A percentile compares a stretch with the other conserved stretches of the same genome.
phyloP scores from a whole-genome alignment of 345 rosid species.

The Brassica juncea region DNA sequence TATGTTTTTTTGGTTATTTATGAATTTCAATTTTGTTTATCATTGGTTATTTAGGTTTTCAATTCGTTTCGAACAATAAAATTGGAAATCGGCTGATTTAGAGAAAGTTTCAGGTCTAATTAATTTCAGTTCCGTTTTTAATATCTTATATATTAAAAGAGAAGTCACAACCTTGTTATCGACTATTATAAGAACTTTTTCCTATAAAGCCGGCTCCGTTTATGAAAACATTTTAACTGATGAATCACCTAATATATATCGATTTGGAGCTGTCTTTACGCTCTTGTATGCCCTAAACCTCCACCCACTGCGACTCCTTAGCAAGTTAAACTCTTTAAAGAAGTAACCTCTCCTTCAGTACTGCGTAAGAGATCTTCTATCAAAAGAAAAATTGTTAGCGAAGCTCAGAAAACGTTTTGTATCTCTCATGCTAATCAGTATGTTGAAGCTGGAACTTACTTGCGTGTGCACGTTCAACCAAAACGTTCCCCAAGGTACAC shows the following conservation, averaged over 20 bases:
- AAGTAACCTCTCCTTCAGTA: slow-evolving; percentile 63
- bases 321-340: slow-evolving; percentile 59
- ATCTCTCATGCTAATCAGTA: slow-evolving; percentile 56
- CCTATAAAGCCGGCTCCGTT: too few species aligned
- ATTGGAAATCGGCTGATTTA: too few species aligned
- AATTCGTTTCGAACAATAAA: too few species aligned
- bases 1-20: too few species aligned
- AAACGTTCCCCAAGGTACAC: slow-evolving; percentile 67
- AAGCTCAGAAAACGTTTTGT: slow-evolving; percentile 90
- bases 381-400: slow-evolving; percentile 81
- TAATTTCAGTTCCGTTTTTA: too few species aligned
- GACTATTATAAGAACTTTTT: too few species aligned
- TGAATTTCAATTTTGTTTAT: too few species aligned
- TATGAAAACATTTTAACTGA: too few species aligned
- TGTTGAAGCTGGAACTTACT: slow-evolving; percentile 80
- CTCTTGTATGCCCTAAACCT: slow-evolving; percentile 57
- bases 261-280: slow-evolving; percentile 92
- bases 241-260: slow-evolving; percentile 30
- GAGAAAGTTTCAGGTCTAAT: too few species aligned
- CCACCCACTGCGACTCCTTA: slow-evolving; percentile 79
- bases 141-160: too few species aligned
- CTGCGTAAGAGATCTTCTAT: slow-evolving; percentile 67
- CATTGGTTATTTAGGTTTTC: too few species aligned
- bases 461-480: slow-evolving; percentile 90
- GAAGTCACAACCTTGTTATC: too few species aligned